phyloP scores from a whole-genome alignment of 225 moss, liverwort and hornwort genomes.

The Physcomitrellopsis africana region DNA sequence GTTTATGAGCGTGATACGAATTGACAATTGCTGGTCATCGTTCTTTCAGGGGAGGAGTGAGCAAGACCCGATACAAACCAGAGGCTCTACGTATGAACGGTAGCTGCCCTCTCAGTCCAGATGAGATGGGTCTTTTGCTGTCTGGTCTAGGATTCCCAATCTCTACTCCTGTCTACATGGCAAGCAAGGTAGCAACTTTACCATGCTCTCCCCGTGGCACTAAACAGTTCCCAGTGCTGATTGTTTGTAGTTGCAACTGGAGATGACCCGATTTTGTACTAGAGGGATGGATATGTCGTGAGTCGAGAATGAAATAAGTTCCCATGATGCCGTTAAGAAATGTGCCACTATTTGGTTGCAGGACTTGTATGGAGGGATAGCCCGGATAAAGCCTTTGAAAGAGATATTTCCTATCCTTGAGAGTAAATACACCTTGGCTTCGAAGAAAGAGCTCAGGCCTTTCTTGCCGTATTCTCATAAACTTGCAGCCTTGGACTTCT shows the following conservation, averaged over 20 bases:
- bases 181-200: constrained; percentile 48
- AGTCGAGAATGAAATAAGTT: too few species aligned
- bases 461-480: constrained; percentile 55
- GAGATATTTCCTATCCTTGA: constrained; percentile 55
- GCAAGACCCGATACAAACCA: constrained; percentile 57
- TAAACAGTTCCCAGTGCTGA: not conserved
- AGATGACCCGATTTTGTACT: not conserved
- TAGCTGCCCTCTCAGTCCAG: constrained; percentile 73
- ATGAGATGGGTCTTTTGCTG: constrained; percentile 67
- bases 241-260: not conserved
- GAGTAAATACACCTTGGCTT: constrained; percentile 57
- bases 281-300: too few species aligned
- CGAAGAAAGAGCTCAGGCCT: constrained; percentile 61
- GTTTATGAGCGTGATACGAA: not conserved
- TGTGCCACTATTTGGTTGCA: constrained; percentile 31
- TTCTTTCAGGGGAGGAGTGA: constrained; percentile 52
- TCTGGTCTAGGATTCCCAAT: constrained; percentile 58
- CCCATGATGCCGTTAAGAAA: not conserved
- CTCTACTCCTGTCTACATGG: constrained; percentile 49
- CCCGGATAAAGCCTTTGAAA: constrained; percentile 54
- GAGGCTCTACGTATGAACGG: constrained; percentile 64
- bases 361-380: constrained; percentile 63
- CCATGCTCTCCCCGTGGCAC: not conserved
- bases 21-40: constrained; percentile 8
- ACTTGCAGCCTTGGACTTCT: constrained; percentile 66